Evolutionary conservation across 345 rosid species (phyloP).

Genomic region (Kandelia obovata): DNA sequence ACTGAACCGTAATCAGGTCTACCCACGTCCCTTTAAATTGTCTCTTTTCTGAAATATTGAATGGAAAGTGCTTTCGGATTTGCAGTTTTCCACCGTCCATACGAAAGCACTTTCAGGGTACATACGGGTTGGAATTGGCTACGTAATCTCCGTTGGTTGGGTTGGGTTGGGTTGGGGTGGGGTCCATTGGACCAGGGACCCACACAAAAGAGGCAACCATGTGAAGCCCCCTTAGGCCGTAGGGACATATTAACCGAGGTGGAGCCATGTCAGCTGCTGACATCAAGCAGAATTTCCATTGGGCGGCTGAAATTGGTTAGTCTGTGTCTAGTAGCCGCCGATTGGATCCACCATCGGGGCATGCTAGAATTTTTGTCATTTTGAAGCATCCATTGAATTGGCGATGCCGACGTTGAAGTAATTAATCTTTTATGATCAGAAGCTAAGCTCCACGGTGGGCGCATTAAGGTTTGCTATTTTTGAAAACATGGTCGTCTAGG

Average conservation of each 20-base stretch:
- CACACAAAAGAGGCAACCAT: neutral
- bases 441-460: too few relatives aligned
- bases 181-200: neutral
- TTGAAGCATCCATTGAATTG: too few relatives aligned
- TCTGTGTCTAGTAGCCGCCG: neutral
- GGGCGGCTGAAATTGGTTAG: neutral
- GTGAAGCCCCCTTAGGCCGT: neutral
- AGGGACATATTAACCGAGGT: neutral
- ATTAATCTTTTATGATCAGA: too few relatives aligned
- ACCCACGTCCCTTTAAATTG: neutral
- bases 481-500: too few relatives aligned
- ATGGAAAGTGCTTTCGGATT: neutral
- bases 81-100: neutral
- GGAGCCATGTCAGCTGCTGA: slow-evolving; percentile 10
- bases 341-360: neutral
- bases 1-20: neutral
- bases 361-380: too few relatives aligned
- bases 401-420: too few relatives aligned
- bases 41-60: neutral
- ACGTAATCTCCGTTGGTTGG: neutral
- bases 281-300: neutral
- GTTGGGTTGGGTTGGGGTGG: neutral
- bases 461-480: too few relatives aligned
- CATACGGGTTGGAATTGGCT: too few relatives aligned
- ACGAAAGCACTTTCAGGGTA: too few relatives aligned